Evolutionary conservation across 768 basidiomycete species (phyloP).

Genomic region (Nidularia sp.): DNA sequence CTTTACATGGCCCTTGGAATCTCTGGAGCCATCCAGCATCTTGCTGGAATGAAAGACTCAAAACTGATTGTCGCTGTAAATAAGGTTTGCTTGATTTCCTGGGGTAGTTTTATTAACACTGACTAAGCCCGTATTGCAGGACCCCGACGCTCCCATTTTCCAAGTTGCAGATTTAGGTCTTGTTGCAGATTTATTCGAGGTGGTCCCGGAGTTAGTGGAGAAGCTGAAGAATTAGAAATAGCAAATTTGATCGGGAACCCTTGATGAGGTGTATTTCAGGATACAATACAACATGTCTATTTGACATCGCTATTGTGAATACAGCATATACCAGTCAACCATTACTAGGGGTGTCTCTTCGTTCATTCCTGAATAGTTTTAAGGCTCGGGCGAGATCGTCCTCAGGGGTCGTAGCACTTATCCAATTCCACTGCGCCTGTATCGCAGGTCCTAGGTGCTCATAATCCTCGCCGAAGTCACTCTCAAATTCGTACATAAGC

Average conservation of each 20-base stretch:
- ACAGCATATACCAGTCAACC: too few relatives aligned
- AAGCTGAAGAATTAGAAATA: slow-evolving; percentile 56
- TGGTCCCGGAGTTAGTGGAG: slow-evolving; percentile 84
- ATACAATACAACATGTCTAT: background rate
- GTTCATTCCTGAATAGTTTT: background rate
- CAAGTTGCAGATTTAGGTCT: slow-evolving; percentile 96
- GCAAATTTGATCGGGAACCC: too few relatives aligned
- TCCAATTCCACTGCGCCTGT: slow-evolving; percentile 37
- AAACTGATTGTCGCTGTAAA: slow-evolving; percentile 98
- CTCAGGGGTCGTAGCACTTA: slow-evolving; percentile 27
- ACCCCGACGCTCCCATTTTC: slow-evolving; percentile 97
- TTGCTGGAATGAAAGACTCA: slow-evolving; percentile 99
- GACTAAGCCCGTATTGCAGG: slow-evolving; percentile 39
- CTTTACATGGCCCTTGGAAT: slow-evolving; percentile 96
- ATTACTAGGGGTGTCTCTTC: background rate
- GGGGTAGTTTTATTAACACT: too few relatives aligned
- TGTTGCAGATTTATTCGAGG: slow-evolving; percentile 90
- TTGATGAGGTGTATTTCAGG: background rate
- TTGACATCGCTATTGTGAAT: background rate
- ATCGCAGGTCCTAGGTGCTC: slow-evolving; percentile 33
- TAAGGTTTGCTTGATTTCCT: slow-evolving; percentile 51
- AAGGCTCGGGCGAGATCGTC: slow-evolving; percentile 14
- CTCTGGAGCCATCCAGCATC: slow-evolving; percentile 97
- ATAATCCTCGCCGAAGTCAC: slow-evolving; percentile 29
- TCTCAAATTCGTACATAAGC: slow-evolving; percentile 33